These are phyloP conservation scores for Clitopilus passeckerianus DNA, from an alignment of 768 basidiomycete species.

Conservation along the genomic window DNA sequence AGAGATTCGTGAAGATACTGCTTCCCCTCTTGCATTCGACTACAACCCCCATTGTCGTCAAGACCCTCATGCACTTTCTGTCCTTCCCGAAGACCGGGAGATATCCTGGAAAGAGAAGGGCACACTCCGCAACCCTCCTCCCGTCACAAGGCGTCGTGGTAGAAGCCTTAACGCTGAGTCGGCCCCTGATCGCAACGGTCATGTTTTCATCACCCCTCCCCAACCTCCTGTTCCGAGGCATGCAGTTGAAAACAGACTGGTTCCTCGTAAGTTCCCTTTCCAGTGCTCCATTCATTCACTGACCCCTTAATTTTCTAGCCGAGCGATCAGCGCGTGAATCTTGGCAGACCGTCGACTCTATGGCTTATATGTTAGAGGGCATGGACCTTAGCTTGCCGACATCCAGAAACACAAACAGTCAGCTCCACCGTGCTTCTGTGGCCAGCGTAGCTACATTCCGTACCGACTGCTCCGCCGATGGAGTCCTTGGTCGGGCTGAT, in stretches of 20 bases:
- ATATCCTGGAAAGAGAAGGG: slow-evolving; percentile 14
- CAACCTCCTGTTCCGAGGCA: not conserved
- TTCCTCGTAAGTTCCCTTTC: slow-evolving; percentile 2
- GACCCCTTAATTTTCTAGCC: slow-evolving; percentile 7
- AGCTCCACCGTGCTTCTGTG: slow-evolving; percentile 35
- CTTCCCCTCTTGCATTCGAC: slow-evolving; percentile 31
- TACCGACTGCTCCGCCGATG: slow-evolving; percentile 55
- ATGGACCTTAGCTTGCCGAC: slow-evolving; percentile 30
- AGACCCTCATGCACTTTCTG: slow-evolving; percentile 28
- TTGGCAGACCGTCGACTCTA: slow-evolving; percentile 39
- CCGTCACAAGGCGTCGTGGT: slow-evolving; percentile 5
- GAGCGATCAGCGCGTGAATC: slow-evolving; percentile 32
- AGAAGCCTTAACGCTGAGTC: slow-evolving; percentile 8
- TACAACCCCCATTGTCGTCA: slow-evolving; percentile 32
- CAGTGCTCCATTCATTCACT: not conserved
- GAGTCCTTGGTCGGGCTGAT: slow-evolving; percentile 39
- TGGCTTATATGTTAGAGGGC: slow-evolving; percentile 33
- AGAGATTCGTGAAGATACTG: slow-evolving; percentile 29
- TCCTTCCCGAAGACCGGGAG: slow-evolving; percentile 50
- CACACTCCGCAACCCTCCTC: slow-evolving; percentile 2
- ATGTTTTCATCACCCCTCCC: slow-evolving; percentile 9
- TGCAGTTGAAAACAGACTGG: not conserved
- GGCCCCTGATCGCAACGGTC: slow-evolving; percentile 9
- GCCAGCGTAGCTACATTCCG: slow-evolving; percentile 53
- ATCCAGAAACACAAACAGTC: slow-evolving; percentile 23